Conservation (phyloP, 2,329 filamentous ascomycete genomes). For the Neofusicoccum cordaticola region DNA sequence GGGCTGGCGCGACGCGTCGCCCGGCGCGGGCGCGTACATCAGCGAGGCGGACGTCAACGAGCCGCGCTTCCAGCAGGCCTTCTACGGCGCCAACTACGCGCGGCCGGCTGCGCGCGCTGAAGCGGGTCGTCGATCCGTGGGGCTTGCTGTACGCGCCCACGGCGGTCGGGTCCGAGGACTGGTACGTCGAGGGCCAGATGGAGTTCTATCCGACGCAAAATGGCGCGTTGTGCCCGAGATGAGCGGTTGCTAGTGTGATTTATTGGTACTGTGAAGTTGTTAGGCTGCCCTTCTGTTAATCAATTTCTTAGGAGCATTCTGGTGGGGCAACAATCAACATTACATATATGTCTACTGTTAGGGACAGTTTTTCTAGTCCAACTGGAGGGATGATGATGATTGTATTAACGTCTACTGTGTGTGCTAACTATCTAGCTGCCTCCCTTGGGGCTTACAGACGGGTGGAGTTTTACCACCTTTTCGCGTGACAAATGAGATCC, state of each 20-base stretch:
- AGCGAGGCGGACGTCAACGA: conserved; percentile 30
- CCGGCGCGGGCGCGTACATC: conserved; percentile 26
- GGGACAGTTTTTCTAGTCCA: no score
- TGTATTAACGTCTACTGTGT: no score
- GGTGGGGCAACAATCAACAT: no score
- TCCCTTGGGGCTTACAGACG: background rate
- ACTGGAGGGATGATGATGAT: no score
- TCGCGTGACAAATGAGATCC: background rate
- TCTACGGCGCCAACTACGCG: conserved; percentile 27
- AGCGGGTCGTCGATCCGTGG: conserved; percentile 25
- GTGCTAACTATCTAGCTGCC: background rate
- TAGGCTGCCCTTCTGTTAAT: no score
- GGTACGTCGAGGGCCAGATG: conserved; percentile 22
- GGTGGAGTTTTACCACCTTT: background rate
- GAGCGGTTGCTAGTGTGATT: no score
- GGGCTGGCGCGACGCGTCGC: background rate
- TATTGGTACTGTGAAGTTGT: no score
- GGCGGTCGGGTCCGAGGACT: conserved; percentile 27
- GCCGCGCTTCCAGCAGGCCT: conserved; percentile 25
- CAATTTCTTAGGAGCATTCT: no score
- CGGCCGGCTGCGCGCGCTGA: conserved; percentile 21
- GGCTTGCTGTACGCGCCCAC: conserved; percentile 24
- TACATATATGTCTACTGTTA: no score
- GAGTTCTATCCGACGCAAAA: conserved; percentile 17
- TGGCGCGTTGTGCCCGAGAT: conserved; percentile 17